A percentile compares a stretch with the other conserved stretches of the same genome.
These are phyloP conservation scores for Trametes maxima DNA, from an alignment of 768 basidiomycete species.

Conservation along the genomic window DNA sequence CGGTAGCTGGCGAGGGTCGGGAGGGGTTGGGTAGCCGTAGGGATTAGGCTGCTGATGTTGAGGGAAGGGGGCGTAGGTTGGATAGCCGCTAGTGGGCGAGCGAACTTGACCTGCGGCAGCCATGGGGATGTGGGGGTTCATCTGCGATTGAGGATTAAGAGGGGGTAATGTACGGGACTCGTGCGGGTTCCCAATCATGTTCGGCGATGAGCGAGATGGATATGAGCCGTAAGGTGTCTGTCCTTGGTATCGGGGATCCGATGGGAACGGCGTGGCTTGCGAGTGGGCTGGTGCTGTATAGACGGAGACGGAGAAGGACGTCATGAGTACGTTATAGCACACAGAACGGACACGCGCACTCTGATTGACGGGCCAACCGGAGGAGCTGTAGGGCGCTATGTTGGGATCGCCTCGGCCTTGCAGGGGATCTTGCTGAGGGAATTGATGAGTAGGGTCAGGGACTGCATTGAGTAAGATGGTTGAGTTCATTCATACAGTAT, in stretches of 20 bases:
- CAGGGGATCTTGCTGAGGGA: conserved; percentile 66
- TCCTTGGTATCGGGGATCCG: conserved; percentile 53
- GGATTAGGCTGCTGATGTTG: conserved; percentile 34
- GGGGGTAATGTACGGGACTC: conserved; percentile 65
- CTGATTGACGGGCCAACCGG: conserved; percentile 32
- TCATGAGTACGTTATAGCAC: conserved; percentile 17
- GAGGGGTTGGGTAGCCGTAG: conserved; percentile 38
- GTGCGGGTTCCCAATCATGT: conserved; percentile 48
- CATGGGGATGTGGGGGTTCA: conserved; percentile 27
- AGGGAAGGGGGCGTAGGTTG: conserved; percentile 54
- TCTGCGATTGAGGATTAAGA: conserved; percentile 36
- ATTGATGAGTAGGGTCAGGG: conserved; percentile 52
- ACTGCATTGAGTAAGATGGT: conserved; percentile 66
- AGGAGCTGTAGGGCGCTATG: conserved; percentile 32
- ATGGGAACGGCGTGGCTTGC: conserved; percentile 26
- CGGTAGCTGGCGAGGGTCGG: conserved; percentile 39
- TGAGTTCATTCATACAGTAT: conserved; percentile 35
- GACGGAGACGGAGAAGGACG: conserved; percentile 16
- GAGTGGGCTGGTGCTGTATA: conserved; percentile 21
- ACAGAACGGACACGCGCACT: conserved; percentile 24
- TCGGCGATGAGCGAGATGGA: conserved; percentile 50
- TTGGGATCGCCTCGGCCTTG: conserved; percentile 62
- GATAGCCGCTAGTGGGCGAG: conserved; percentile 66
- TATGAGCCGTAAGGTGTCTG: conserved; percentile 48
- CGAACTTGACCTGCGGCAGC: conserved; percentile 44